Evolutionary conservation across 306 rosid genomes (phyloP).

Genomic region (Acacia melanoxylon): DNA sequence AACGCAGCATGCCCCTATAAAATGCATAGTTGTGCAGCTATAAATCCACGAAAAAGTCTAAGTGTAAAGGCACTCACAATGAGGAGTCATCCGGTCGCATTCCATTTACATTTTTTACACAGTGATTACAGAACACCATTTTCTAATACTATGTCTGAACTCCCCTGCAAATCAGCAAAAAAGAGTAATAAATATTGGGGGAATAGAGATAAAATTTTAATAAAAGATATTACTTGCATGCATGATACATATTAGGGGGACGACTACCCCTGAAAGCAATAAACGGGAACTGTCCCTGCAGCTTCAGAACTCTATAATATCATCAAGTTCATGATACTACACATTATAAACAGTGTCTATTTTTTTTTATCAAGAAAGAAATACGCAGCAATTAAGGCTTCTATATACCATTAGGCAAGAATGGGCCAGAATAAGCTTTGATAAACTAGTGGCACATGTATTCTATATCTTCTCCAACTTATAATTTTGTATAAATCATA

Average conservation of each 20-base stretch:
- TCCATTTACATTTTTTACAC: neutral
- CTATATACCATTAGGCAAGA: neutral
- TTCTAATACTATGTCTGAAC: neutral
- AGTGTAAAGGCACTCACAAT: conserved; percentile 21
- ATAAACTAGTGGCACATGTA: neutral
- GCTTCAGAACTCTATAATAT: neutral
- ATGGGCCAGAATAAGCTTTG: neutral
- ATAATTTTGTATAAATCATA: neutral
- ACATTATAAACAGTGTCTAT: neutral
- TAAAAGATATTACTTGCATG: neutral
- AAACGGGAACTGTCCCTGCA: neutral
- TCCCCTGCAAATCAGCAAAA: neutral
- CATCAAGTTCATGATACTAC: conserved; percentile 22
- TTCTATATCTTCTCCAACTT: neutral
- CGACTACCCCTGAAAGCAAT: neutral
- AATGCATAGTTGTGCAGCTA: neutral
- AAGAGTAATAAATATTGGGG: too few species aligned
- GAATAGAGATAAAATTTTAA: too few species aligned
- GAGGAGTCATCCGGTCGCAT: conserved; percentile 11
- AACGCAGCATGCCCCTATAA: neutral
- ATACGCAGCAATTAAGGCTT: neutral
- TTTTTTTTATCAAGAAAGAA: neutral
- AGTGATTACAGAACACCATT: conserved; percentile 25
- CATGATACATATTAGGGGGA: neutral
- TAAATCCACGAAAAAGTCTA: neutral